Percentiles rank a stretch among this genome's conserved stretches.
phyloP scores from a whole-genome alignment of 495 filamentous ascomycete species.

The Aspergillus bridgeri region DNA sequence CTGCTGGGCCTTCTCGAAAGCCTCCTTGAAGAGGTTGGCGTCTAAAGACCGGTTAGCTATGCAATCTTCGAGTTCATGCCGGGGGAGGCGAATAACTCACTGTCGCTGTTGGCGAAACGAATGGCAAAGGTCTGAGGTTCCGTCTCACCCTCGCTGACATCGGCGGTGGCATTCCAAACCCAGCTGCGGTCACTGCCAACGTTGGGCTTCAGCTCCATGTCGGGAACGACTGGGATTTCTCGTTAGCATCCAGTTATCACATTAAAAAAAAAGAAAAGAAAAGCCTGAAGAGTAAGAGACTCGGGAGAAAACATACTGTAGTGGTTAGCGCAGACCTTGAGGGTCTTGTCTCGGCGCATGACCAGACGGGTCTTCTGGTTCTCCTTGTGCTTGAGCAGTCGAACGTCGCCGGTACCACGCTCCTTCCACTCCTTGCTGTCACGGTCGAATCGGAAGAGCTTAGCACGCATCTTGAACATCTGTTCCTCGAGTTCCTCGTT shows the following conservation, averaged over 20 bases:
- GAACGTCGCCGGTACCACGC: slow-evolving; percentile 93
- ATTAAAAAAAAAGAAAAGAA: slow-evolving; percentile 2
- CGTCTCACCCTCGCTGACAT: slow-evolving; percentile 97
- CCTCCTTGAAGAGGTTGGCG: slow-evolving; percentile 96
- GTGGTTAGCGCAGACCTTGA: slow-evolving; percentile 99
- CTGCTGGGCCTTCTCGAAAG: slow-evolving; percentile 96
- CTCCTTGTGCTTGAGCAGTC: slow-evolving; percentile 96
- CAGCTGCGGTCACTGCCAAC: slow-evolving; percentile 97
- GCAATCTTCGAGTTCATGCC: background rate
- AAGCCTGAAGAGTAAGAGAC: too few species aligned
- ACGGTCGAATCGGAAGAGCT: slow-evolving; percentile 96
- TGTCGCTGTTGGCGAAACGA: slow-evolving; percentile 96
- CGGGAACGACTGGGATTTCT: slow-evolving; percentile 74
- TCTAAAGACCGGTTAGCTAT: slow-evolving; percentile 46
- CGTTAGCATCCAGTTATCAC: slow-evolving; percentile 13
- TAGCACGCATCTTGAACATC: slow-evolving; percentile 98
- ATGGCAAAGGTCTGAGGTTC: slow-evolving; percentile 96
- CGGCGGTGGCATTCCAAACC: slow-evolving; percentile 98
- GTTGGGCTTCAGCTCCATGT: slow-evolving; percentile 98
- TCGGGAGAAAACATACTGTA: slow-evolving; percentile 68
- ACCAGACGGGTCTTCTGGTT: slow-evolving; percentile 96
- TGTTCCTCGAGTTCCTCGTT: slow-evolving; percentile 98
- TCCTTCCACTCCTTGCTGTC: slow-evolving; percentile 97
- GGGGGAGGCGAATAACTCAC: slow-evolving; percentile 51
- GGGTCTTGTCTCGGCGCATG: slow-evolving; percentile 98